Conservation (phyloP, 495 filamentous ascomycete genomes). For the Pyrenula massariospora region DNA sequence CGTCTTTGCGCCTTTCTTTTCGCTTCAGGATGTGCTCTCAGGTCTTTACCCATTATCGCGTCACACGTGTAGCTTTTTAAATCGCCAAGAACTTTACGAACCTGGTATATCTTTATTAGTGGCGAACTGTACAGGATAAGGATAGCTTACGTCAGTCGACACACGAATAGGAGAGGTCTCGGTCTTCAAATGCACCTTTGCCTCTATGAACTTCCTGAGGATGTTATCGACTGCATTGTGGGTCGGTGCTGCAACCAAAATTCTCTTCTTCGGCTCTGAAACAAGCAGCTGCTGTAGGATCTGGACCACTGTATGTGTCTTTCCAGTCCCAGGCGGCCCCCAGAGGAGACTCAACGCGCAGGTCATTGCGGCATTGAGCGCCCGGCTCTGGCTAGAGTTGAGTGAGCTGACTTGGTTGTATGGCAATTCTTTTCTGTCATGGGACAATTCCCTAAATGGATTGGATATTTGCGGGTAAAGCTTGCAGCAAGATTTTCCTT, state of each 20-base stretch:
- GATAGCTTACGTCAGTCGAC: slow-evolving; percentile 29
- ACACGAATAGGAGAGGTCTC: slow-evolving; percentile 20
- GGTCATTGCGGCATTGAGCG: slow-evolving; percentile 22
- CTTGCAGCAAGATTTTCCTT: slow-evolving; percentile 15
- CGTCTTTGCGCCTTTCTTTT: slow-evolving; percentile 27
- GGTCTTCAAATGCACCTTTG: not conserved
- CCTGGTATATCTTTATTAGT: slow-evolving; percentile 10
- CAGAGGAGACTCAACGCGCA: slow-evolving; percentile 30
- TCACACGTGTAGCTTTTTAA: slow-evolving; percentile 33
- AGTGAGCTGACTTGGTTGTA: slow-evolving; percentile 9
- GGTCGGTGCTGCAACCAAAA: slow-evolving; percentile 36
- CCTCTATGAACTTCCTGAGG: slow-evolving; percentile 26
- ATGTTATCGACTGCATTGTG: slow-evolving; percentile 43
- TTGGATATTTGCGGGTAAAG: slow-evolving; percentile 18
- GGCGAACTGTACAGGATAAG: not conserved
- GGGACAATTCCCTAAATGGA: not conserved
- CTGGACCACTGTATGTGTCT: slow-evolving; percentile 36
- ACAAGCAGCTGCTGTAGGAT: slow-evolving; percentile 26
- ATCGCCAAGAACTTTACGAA: slow-evolving; percentile 30
- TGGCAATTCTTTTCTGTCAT: slow-evolving; percentile 1
- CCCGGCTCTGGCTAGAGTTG: slow-evolving; percentile 33
- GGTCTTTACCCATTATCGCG: slow-evolving; percentile 33
- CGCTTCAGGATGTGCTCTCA: slow-evolving; percentile 19
- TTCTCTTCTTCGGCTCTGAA: slow-evolving; percentile 12
- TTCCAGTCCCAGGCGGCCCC: slow-evolving; percentile 43